Percentiles rank a stretch among this genome's conserved stretches.
Conservation (phyloP, 1,284 basidiomycete species). For the Rhodotorula sp. region DNA sequence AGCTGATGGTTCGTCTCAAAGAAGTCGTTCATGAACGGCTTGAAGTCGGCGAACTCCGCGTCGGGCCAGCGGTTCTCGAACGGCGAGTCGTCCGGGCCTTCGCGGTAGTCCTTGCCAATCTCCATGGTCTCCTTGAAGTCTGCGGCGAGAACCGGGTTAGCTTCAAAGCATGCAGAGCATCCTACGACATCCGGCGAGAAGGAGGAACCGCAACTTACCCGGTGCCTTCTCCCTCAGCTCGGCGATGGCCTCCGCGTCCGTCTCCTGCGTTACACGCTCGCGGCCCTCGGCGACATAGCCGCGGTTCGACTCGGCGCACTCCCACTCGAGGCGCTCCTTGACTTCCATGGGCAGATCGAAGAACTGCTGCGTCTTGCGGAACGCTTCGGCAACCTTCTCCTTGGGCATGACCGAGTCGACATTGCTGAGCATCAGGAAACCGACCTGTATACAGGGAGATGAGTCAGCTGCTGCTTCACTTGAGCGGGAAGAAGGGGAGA, state of each 20-base stretch:
- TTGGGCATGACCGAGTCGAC: conserved; percentile 61
- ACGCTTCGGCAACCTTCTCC: conserved; percentile 60
- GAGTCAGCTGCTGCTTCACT: too few species aligned
- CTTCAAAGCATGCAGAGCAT: too few species aligned
- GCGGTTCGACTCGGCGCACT: conserved; percentile 72
- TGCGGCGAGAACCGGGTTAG: too few species aligned
- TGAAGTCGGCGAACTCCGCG: conserved; percentile 66
- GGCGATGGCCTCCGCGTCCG: conserved; percentile 66
- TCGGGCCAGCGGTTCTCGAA: conserved; percentile 79
- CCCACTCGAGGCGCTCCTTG: conserved; percentile 58
- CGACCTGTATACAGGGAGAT: background rate
- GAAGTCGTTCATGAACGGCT: conserved; percentile 67
- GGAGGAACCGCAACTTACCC: conserved; percentile 26
- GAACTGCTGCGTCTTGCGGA: conserved; percentile 66
- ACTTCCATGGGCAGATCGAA: conserved; percentile 65
- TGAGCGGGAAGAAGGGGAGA: background rate
- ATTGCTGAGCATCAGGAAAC: conserved; percentile 44
- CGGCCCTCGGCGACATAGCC: conserved; percentile 77
- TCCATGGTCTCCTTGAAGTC: conserved; percentile 83
- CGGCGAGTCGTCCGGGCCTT: conserved; percentile 58
- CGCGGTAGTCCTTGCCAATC: conserved; percentile 67
- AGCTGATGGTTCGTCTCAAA: conserved; percentile 70
- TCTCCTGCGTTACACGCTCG: conserved; percentile 74
- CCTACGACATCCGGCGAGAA: too few species aligned
- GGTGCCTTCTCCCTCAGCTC: conserved; percentile 69